Evolutionary conservation across 805 yeast genomes (phyloP).

Genomic region (Sugiyamaella marilandica): DNA sequence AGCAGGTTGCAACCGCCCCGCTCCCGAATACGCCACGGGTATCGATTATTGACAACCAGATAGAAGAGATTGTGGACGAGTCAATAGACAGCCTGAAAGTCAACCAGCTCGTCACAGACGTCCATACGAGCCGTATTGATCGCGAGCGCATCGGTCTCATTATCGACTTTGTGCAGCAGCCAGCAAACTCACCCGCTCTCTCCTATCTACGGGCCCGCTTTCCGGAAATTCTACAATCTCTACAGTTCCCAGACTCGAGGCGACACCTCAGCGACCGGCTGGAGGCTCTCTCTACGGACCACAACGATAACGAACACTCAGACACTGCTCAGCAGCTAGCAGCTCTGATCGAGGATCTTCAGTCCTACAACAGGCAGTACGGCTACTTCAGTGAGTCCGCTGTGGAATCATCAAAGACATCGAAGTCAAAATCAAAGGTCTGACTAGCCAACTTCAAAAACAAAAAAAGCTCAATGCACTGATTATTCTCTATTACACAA

Average conservation of each 20-base stretch:
- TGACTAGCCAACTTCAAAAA: background rate
- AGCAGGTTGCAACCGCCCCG: background rate
- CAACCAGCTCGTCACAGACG: background rate
- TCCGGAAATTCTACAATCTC: constrained; percentile 2
- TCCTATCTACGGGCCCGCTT: constrained; percentile 1
- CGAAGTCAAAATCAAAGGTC: background rate
- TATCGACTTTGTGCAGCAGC: constrained; percentile 1
- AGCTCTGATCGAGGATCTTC: background rate
- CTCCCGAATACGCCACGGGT: background rate
- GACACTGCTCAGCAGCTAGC: background rate
- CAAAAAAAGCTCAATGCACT: background rate
- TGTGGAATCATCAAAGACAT: too few relatives aligned
- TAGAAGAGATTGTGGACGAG: background rate
- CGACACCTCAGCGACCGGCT: constrained; percentile 8
- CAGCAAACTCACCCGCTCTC: background rate
- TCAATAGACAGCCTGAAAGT: background rate
- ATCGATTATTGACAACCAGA: background rate
- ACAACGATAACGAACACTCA: background rate
- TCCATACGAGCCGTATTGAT: constrained; percentile 15
- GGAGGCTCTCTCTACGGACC: background rate
- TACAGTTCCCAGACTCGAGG: constrained; percentile 14
- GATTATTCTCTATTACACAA: background rate
- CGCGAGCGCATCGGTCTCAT: constrained; percentile 17
- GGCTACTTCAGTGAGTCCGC: background rate
- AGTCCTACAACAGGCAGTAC: background rate